These are phyloP conservation scores for Symbiodinium pilosum DNA, from an alignment of 73 alveolate species.

Conservation along the genomic window DNA sequence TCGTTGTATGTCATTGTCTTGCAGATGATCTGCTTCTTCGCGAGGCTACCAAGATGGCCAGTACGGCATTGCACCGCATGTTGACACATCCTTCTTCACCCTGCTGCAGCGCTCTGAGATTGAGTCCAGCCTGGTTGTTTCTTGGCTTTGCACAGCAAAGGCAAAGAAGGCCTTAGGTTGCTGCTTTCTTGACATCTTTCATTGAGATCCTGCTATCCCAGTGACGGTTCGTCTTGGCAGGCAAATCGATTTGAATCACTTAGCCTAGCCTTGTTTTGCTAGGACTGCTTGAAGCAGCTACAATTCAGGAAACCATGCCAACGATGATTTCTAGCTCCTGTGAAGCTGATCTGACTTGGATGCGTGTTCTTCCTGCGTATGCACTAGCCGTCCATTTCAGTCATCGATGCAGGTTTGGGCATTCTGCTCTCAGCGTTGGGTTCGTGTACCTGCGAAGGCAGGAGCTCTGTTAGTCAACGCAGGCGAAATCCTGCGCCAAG, in stretches of 20 bases:
- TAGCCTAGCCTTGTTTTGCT: too few relatives aligned
- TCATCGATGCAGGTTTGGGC: conserved; percentile 45
- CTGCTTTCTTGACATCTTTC: too few relatives aligned
- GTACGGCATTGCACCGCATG: conserved; percentile 27
- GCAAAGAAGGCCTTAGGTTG: too few relatives aligned
- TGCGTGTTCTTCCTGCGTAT: too few relatives aligned
- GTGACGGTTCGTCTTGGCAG: neutral
- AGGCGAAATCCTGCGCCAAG: conserved; percentile 7
- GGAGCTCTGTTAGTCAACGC: conserved; percentile 5
- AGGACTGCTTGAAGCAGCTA: too few relatives aligned
- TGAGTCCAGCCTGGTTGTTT: conserved; percentile 12
- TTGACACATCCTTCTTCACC: conserved; percentile 30
- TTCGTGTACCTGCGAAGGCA: neutral
- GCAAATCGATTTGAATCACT: too few relatives aligned
- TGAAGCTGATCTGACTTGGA: too few relatives aligned
- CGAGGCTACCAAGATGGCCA: conserved; percentile 5
- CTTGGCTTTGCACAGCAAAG: neutral
- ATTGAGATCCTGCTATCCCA: neutral
- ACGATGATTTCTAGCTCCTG: too few relatives aligned
- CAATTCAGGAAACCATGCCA: too few relatives aligned
- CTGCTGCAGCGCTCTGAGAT: neutral
- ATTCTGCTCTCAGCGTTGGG: conserved; percentile 12
- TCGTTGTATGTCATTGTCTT: too few relatives aligned
- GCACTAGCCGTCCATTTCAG: too few relatives aligned
- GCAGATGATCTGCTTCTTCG: too few relatives aligned